Base-by-base conservation (phyloP, 345 rosid genomes). In the Camelina laxa region DNA sequence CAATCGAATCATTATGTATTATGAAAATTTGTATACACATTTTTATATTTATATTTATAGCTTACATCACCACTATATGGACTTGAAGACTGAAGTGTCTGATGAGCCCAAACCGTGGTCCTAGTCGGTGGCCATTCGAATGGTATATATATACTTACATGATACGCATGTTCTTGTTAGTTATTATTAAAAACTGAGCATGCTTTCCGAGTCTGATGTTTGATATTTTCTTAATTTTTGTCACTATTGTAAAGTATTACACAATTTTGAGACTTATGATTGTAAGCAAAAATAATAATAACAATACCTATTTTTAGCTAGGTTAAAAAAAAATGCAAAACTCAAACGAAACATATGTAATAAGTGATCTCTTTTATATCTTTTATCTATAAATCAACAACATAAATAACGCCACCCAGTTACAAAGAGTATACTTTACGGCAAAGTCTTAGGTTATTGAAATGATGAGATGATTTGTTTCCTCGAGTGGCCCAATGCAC, bases 401-500 rank as follows among this genome's bases (percentile, higher is more conserved):
- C 30, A 27, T 27, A 27, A 27, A 27, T 27, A 27, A 27, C 30
- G 5, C 30, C 30, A 27, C 5, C 4, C 30, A 27, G 30, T 27
- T 27, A 27, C 30, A 27, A 27, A 27, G 30, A 33, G 74, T 75
- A 75, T 12, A 61, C 70, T 75, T 75, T 61, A 75, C 54, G 70
- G 67, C 30, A 42, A 69, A 69, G 74, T 61, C 69, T 72, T n/a
- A 6, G 19, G 60, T 50, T 2, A 36, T 9, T 4, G 66, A 48
- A 13, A 67, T 58, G 60, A 65, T 58, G 50, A 57, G 9, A 51
- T 8, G 5, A 27, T 22, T 39, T 19, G 13, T 5, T 53, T 53
- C 44, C 38, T 24, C 76, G 31, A 7, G 56, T 17, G 76, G 70
- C 54, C 66, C 72, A 48, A 60, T 16, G n/a, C 73, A 67, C 35